Evolutionary conservation across 2,329 filamentous ascomycete species (phyloP).

Genomic region (Botryotinia globosa): DNA sequence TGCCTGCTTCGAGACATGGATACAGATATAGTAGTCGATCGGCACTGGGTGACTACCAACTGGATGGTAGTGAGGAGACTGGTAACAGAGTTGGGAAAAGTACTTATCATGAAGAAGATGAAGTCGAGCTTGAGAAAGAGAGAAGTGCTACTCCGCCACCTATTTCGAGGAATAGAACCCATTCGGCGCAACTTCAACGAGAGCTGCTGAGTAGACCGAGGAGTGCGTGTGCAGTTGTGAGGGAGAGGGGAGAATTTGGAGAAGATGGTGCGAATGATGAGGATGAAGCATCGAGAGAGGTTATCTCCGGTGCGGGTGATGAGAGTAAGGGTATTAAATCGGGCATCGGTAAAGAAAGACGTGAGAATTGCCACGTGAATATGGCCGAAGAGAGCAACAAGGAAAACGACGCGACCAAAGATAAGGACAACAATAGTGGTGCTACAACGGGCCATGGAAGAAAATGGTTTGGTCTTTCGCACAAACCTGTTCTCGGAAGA

Average conservation of each 20-base stretch:
- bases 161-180: slow-evolving; percentile 27
- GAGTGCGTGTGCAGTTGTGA: slow-evolving; percentile 22
- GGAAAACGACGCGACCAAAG: not conserved
- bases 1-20: not conserved
- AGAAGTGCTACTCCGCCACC: slow-evolving; percentile 35
- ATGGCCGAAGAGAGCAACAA: slow-evolving; percentile 4
- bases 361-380: slow-evolving; percentile 17
- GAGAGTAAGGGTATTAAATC: not conserved
- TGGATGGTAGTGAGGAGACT: slow-evolving; percentile 8
- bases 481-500: slow-evolving; percentile 5
- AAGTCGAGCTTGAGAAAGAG: slow-evolving; percentile 16
- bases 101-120: slow-evolving; percentile 14
- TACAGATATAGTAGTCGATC: slow-evolving; percentile 3
- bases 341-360: slow-evolving; percentile 1
- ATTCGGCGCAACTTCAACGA: slow-evolving; percentile 1
- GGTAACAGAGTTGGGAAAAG: slow-evolving; percentile 2
- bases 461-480: slow-evolving; percentile 27
- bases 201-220: slow-evolving; percentile 22
- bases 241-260: slow-evolving; percentile 13
- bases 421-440: not conserved
- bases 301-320: not conserved
- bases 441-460: slow-evolving; percentile 2
- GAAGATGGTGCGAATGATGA: slow-evolving; percentile 15
- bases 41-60: not conserved
- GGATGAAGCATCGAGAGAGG: not conserved